Evolutionary conservation across 208 protist genomes (phyloP).

Genomic region (Acanthamoeba lugdunensis): DNA sequence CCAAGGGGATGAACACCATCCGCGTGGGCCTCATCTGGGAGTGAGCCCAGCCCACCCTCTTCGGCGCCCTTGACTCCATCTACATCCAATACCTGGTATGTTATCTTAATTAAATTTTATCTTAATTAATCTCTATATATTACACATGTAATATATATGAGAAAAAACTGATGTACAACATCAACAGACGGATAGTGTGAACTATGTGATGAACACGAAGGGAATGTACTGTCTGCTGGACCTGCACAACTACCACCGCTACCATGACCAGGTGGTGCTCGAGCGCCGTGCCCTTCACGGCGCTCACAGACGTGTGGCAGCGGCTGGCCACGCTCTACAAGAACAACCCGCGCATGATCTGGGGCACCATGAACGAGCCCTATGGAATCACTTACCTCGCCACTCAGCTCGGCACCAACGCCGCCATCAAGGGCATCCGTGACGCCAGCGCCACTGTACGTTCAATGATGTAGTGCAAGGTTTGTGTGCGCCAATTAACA

Average conservation of each 20-base stretch:
- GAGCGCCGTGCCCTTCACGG: neutral
- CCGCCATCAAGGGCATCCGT: slow-evolving; percentile 11
- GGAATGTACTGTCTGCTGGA: neutral
- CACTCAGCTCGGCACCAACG: neutral
- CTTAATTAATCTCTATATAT: too few species aligned
- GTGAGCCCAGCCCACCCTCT: neutral
- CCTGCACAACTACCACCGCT: slow-evolving; percentile 20
- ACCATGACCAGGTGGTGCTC: neutral
- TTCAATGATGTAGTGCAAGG: too few species aligned
- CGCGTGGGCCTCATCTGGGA: neutral
- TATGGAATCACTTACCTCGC: neutral
- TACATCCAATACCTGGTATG: neutral
- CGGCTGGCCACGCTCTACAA: neutral
- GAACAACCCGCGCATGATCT: neutral
- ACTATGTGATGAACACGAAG: slow-evolving; percentile 29
- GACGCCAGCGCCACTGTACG: neutral
- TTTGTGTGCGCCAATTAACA: too few species aligned
- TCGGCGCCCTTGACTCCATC: neutral
- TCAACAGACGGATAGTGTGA: too few species aligned
- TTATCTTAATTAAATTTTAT: too few species aligned
- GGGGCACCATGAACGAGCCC: slow-evolving; percentile 18
- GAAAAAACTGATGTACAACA: neutral
- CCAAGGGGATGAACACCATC: too few species aligned
- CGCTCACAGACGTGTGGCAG: neutral
- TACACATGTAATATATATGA: too few species aligned